Percentiles rank a stretch among this genome's conserved stretches.
Conservation (phyloP, 768 basidiomycete species). For the Amyloporia xantha region DNA sequence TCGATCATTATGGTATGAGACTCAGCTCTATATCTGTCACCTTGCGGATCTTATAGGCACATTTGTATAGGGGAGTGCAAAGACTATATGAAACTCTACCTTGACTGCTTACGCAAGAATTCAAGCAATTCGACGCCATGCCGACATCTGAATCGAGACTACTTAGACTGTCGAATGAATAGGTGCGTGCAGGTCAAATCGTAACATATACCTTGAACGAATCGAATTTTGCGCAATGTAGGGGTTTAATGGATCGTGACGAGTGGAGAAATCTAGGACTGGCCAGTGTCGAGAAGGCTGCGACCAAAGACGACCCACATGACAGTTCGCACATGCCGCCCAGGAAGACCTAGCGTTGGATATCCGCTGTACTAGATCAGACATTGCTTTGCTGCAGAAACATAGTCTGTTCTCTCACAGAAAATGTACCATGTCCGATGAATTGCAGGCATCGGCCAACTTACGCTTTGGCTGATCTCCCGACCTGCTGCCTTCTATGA, state of each 20-base stretch:
- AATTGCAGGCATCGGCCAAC: too few relatives aligned
- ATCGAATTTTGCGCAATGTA: constrained; percentile 23
- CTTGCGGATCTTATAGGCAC: too few relatives aligned
- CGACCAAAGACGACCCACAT: constrained; percentile 14
- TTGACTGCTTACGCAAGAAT: constrained; percentile 72
- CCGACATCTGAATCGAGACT: constrained; percentile 64
- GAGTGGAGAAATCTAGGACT: constrained; percentile 85
- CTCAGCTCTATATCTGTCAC: too few relatives aligned
- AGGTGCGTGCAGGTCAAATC: constrained; percentile 55
- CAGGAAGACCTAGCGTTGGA: too few relatives aligned
- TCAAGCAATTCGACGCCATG: constrained; percentile 70
- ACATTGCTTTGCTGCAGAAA: too few relatives aligned
- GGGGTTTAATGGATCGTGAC: constrained; percentile 85
- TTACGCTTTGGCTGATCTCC: too few relatives aligned
- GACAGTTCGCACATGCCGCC: constrained; percentile 9
- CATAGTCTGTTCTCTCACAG: too few relatives aligned
- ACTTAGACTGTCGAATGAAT: constrained; percentile 85
- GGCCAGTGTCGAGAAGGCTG: constrained; percentile 38
- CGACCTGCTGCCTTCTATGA: too few relatives aligned
- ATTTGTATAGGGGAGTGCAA: constrained; percentile 73
- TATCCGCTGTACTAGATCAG: too few relatives aligned
- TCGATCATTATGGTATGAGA: constrained; percentile 81
- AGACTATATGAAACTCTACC: constrained; percentile 72
- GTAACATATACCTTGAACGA: too few relatives aligned
- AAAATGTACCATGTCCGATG: too few relatives aligned